Evolutionary conservation across 805 yeast genomes (phyloP), one percentile per base, ranked within the genome.

Genomic region (Ogataea haglerorum): DNA sequence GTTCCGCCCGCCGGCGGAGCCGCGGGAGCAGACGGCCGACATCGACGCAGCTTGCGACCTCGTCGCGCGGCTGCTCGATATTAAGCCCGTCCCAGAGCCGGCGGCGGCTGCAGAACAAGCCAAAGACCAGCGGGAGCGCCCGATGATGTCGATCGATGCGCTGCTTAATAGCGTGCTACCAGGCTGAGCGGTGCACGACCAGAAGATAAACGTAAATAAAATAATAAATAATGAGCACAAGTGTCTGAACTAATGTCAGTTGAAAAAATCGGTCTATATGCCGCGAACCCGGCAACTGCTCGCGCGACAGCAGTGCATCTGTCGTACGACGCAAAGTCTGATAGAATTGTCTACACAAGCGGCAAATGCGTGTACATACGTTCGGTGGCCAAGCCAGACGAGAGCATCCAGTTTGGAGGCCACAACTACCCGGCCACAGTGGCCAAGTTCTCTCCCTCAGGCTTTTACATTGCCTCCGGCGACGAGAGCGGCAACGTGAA

Each of bases 401-500:
- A 65, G 25, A 65, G 78, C 9, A 57, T 71, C n/a, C 95, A 87
- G 56, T 91, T 83, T 67, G 75, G 75, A 8, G 82, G 77, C 34
- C 98, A 91, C 63, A 72, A 73, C 25, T 68, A 70, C 29, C 65
- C 76, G 16, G 87, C 95, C 28, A 85, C 95, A 0, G 95, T 82
- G 3, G 96, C 93, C 12, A 76, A 78, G 34, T 88, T 93, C 61
- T 72, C 95, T 1, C 96, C 98, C 1, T 80, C 89, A 10, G 97
- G 99, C 1, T 83, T 72, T 63, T 91, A 86, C 63, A 68, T 91
- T 22, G 96, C 95, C 2, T 83, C 95, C 3, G 98, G 96, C 34
- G 99, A 91, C 58, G 87, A 80, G 51, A 65, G 82, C n/a, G 99
- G 99, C 21, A 76, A 76, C 45, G 95, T 91, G 31, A 83, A 85